Conservation (phyloP, 2,329 filamentous ascomycete species). For the Phyllosticta ampelicida region DNA sequence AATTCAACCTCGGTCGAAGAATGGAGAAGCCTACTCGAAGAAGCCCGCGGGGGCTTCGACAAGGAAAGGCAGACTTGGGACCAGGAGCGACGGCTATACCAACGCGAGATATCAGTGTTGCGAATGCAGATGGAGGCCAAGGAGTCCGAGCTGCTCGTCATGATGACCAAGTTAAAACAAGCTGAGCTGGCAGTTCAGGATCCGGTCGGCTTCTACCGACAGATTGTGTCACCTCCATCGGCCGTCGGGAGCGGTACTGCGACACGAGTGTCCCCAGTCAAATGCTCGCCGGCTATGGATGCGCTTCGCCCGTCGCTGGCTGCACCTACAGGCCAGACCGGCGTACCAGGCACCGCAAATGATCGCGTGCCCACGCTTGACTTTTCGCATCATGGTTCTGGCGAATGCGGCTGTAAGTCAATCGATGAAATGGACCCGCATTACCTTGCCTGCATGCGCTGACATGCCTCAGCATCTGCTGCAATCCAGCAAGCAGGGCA, state of each 20-base stretch:
- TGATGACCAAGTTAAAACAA: slow-evolving; percentile 9
- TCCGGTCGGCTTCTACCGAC: slow-evolving; percentile 3
- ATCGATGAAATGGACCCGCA: not conserved
- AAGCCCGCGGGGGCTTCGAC: slow-evolving; percentile 4
- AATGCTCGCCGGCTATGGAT: not conserved
- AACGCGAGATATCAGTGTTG: slow-evolving; percentile 5
- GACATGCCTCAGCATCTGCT: not conserved
- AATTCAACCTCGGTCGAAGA: slow-evolving; percentile 4
- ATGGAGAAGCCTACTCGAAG: slow-evolving; percentile 8
- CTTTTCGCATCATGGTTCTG: slow-evolving; percentile 4
- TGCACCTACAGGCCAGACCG: not conserved
- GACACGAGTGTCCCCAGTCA: slow-evolving; percentile 3
- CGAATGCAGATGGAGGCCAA: slow-evolving; percentile 4
- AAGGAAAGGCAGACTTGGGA: slow-evolving; percentile 9
- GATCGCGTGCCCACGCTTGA: not conserved
- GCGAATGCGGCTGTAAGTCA: not conserved
- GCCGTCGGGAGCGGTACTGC: not conserved
- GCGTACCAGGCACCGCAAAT: not conserved
- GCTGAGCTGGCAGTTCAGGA: slow-evolving; percentile 8
- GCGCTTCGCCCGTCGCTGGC: not conserved
- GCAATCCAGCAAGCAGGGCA: not conserved
- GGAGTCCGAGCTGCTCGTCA: slow-evolving; percentile 8
- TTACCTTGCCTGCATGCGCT: not conserved
- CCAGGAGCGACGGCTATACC: slow-evolving; percentile 7
- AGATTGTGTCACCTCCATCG: slow-evolving; percentile 8